A percentile compares a stretch with the other conserved stretches of the same genome.
These are phyloP conservation scores for Termitomyces bulborhizus DNA, from an alignment of 768 basidiomycete genomes.

Conservation along the genomic window DNA sequence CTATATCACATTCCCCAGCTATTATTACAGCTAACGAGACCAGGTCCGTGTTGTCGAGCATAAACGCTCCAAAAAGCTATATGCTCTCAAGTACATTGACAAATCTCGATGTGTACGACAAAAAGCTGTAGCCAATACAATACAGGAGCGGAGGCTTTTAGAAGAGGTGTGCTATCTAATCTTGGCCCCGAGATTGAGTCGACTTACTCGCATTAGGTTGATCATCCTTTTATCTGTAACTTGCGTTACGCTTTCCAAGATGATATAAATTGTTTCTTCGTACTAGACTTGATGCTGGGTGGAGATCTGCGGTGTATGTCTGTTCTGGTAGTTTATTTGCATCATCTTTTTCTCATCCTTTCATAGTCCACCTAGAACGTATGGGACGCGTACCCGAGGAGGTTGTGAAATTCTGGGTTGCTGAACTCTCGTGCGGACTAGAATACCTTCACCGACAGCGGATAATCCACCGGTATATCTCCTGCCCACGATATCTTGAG, in stretches of 20 bases:
- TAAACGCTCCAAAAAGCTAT: conserved; percentile 86
- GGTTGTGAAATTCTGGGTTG: conserved; percentile 80
- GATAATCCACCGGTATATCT: conserved; percentile 86
- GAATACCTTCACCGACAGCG: conserved; percentile 87
- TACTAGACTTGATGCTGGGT: conserved; percentile 93
- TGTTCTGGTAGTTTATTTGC: conserved; percentile 2
- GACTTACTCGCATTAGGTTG: conserved; percentile 45
- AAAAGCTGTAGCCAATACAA: conserved; percentile 87
- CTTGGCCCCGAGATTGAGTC: conserved; percentile 1
- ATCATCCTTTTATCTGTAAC: conserved; percentile 87
- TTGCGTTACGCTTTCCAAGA: conserved; percentile 96
- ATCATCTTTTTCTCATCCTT: background rate
- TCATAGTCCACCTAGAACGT: conserved; percentile 78
- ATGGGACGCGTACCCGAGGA: conserved; percentile 61
- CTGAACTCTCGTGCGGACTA: conserved; percentile 79
- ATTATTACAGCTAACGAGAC: conserved; percentile 1
- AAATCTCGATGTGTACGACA: conserved; percentile 88
- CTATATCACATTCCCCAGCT: conserved; percentile 8
- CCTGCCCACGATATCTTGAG: background rate
- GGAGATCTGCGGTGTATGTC: conserved; percentile 86
- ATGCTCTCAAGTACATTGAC: conserved; percentile 97
- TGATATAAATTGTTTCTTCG: conserved; percentile 97
- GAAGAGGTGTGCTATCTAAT: conserved; percentile 63
- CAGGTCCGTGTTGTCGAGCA: conserved; percentile 97
- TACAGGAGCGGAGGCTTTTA: conserved; percentile 87